These are phyloP conservation scores for Potentilla sterilis DNA, from an alignment of 306 rosid genomes.

Conservation along the genomic window DNA sequence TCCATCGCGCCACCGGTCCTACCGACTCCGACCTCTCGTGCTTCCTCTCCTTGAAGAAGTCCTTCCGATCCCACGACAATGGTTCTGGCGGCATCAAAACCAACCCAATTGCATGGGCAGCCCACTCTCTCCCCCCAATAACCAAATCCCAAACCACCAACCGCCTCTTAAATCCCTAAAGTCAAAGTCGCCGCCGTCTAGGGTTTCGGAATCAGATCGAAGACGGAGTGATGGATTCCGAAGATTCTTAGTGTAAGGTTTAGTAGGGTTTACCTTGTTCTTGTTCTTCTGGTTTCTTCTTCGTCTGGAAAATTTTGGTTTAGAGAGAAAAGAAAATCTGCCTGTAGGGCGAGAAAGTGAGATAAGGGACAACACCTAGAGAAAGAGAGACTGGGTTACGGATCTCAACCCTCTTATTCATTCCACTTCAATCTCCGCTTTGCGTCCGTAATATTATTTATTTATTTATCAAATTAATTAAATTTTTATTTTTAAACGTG, in stretches of 20 bases:
- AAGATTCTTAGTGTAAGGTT: no score
- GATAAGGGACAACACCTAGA: constrained; percentile 75
- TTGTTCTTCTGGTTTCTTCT: constrained; percentile 10
- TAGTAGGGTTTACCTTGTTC: neutral
- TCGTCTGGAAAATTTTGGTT: constrained; percentile 18
- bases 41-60: constrained; percentile 97
- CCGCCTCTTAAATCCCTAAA: neutral
- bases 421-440: constrained; percentile 34
- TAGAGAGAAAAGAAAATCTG: constrained; percentile 37
- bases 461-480: neutral
- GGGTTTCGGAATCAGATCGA: constrained; percentile 43
- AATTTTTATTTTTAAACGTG: neutral
- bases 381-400: constrained; percentile 47
- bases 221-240: no score
- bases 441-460: constrained; percentile 44
- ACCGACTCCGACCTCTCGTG: constrained; percentile 85
- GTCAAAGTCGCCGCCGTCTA: constrained; percentile 18
- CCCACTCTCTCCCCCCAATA: constrained; percentile 28
- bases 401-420: constrained; percentile 54
- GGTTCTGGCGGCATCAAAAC: constrained; percentile 99
- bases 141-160: neutral
- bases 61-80: constrained; percentile 97
- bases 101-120: constrained; percentile 80
- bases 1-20: constrained; percentile 83
- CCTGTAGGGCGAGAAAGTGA: constrained; percentile 56